Evolutionary conservation across 495 filamentous ascomycete species (phyloP), one percentile per base, ranked within the genome.

Genomic region (Lasiosphaeria ovina): DNA sequence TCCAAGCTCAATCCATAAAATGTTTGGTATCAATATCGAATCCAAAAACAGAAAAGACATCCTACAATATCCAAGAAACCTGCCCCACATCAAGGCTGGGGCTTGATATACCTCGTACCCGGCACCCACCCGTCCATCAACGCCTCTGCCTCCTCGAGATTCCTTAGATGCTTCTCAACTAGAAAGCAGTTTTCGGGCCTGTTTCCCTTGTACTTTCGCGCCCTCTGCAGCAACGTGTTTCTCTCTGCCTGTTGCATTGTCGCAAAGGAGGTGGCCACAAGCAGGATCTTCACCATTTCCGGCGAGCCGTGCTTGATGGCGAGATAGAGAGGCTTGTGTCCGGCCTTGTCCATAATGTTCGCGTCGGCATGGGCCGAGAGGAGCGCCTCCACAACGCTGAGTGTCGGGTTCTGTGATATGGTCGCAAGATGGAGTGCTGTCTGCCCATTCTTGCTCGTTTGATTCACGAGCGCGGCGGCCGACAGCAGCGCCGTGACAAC

Each of bases 211-310:
- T 5, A 56, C 38, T 34, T 45, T 12, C 40, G 12, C 14, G 42
- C 38, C 38, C 54, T 56, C 16, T 3, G 14, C 40, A 33, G 10
- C 54, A 56, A 47, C 12, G 36, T 16, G 7, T 31, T 24, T n/a
- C 54, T 45, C 40, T 56, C 54, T 34, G 3, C 16, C 38, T 48
- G 11, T 6, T 10, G 5, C 54, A 56, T 56, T 10, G 8, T 16
- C 17, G 54, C 12, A 34, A 56, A 56, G 1, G 54, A 35, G 5
- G 54, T 56, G 17, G 32, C 17, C 10, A 5, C 38, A 5, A 71
- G 44, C 49, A 71, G 44, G 48, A 69, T 36, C 38, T 42, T 52
- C 32, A 71, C 59, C 16, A 68, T 62, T 34, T 63, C 57, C 8
- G 62, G 36, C 40, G 56, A 55, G 12, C 62, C 60, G 31, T 52